Conservation (phyloP, 495 filamentous ascomycete genomes). For the Xylaria scruposa region DNA sequence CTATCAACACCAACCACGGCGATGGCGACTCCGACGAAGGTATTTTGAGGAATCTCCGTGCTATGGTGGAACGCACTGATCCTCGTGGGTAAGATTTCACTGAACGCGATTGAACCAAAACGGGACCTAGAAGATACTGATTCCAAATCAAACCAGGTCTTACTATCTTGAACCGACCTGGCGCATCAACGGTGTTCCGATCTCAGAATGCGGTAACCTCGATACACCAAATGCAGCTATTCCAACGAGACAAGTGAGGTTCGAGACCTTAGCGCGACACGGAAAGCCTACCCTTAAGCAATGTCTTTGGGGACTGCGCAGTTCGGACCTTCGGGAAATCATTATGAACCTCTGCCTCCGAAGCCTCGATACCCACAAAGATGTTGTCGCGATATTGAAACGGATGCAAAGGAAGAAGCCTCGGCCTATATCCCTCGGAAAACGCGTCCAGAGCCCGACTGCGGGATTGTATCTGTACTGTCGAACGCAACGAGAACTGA, state of each 20-base stretch:
- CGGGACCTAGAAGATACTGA: not conserved
- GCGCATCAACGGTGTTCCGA: constrained; percentile 20
- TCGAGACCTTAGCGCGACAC: not conserved
- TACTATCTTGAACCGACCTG: constrained; percentile 28
- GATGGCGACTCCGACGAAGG: not conserved
- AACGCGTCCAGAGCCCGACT: constrained; percentile 11
- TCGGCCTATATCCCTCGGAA: not conserved
- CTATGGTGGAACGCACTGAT: constrained; percentile 17
- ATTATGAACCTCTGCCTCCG: constrained; percentile 27
- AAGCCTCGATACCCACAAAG: constrained; percentile 16
- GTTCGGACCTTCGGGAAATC: constrained; percentile 26
- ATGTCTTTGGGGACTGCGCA: constrained; percentile 9
- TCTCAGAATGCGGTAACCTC: constrained; percentile 9
- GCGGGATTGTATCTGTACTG: constrained; percentile 26
- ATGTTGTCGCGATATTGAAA: constrained; percentile 20
- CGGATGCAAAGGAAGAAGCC: constrained; percentile 22
- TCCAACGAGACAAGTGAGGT: not conserved
- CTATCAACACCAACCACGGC: not conserved
- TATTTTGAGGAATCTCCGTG: constrained; percentile 18
- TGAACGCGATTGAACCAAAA: not conserved
- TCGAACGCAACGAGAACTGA: constrained; percentile 16
- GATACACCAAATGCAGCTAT: not conserved
- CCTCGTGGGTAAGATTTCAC: constrained; percentile 19
- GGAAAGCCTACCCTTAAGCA: not conserved
- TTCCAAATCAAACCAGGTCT: not conserved